phyloP scores from a whole-genome alignment of 306 rosid genomes.

The Dryas octopetala region DNA sequence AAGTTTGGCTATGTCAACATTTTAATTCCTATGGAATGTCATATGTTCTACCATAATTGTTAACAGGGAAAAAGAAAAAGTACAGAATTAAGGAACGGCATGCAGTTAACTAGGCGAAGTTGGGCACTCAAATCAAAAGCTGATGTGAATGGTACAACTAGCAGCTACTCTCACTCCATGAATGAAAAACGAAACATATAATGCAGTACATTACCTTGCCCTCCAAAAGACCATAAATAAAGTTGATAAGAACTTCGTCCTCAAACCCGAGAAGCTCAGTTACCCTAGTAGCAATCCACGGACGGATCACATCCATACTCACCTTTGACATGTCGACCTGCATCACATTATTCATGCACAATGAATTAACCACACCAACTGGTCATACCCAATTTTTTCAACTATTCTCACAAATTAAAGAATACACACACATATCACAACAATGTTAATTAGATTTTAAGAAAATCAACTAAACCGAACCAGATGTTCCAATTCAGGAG shows the following conservation, averaged over 20 bases:
- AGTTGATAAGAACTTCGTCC: constrained; percentile 97
- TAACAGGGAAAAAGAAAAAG: not conserved
- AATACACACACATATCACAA: not conserved
- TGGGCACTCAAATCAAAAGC: not conserved
- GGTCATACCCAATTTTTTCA: constrained; percentile 2
- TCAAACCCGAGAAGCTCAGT: constrained; percentile 96
- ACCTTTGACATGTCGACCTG: constrained; percentile 91
- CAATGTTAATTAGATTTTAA: not conserved
- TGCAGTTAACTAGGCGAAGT: not conserved
- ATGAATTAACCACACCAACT: not conserved
- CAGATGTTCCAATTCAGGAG: constrained; percentile 93
- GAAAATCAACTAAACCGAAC: constrained; percentile 39
- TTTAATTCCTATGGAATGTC: not conserved
- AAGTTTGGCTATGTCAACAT: not conserved
- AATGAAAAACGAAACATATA: not conserved
- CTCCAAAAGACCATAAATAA: constrained; percentile 87
- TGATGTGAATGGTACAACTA: not conserved
- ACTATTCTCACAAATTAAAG: constrained; percentile 13
- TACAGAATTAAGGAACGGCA: not conserved
- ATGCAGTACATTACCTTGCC: constrained; percentile 62
- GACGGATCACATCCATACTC: constrained; percentile 82
- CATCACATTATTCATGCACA: constrained; percentile 31
- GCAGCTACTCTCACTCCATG: not conserved
- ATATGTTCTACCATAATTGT: not conserved
- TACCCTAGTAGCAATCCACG: constrained; percentile 87